phyloP scores from a whole-genome alignment of 305 asterid genomes.

The Fraxinus albicans region DNA sequence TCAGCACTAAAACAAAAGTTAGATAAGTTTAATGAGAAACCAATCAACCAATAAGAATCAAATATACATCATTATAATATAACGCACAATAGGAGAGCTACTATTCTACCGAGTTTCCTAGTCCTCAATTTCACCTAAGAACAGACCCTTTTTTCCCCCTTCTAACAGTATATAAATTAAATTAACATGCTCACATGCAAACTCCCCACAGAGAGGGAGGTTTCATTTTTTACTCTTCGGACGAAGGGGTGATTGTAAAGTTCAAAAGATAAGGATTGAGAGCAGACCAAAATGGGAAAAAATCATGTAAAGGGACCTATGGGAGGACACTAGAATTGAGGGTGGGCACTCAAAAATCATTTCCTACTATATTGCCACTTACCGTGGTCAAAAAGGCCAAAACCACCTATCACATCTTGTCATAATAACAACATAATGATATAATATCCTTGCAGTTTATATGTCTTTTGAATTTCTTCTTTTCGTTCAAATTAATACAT shows the following conservation, averaged over 20 bases:
- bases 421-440: background rate
- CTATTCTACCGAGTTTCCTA: background rate
- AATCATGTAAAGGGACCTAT: background rate
- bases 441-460: background rate
- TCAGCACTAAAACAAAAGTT: slow-evolving; percentile 19
- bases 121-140: background rate
- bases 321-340: background rate
- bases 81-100: background rate
- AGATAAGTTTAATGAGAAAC: slow-evolving; percentile 10
- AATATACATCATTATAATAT: background rate
- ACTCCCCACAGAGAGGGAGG: background rate
- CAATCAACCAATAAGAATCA: background rate
- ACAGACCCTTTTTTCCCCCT: background rate
- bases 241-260: background rate
- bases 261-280: background rate
- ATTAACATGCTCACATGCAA: background rate
- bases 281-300: background rate
- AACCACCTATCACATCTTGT: background rate
- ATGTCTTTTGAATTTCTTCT: background rate
- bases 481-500: background rate
- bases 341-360: background rate
- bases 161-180: background rate
- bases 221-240: background rate
- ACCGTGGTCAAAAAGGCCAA: background rate
- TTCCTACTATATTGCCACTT: background rate